A percentile compares a stretch with the other conserved stretches of the same genome.
Evolutionary conservation across 345 rosid species (phyloP).

Genomic region (Rhodamnia rubescens): DNA sequence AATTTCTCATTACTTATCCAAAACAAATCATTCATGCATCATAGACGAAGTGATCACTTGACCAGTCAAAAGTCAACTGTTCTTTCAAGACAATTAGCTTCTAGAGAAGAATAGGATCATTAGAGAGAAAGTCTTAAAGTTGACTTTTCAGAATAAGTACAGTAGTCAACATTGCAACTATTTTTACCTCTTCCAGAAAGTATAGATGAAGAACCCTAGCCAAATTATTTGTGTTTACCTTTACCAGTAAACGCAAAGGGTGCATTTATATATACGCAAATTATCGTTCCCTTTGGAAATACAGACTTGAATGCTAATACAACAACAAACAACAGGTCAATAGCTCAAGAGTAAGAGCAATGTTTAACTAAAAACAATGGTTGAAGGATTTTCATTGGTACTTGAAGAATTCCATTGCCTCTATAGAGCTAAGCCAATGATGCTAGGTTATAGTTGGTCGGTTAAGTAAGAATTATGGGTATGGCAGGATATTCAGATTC

Average conservation of each 20-base stretch:
- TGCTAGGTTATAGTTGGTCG: background rate
- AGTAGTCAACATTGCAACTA: too few relatives aligned
- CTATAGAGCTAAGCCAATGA: background rate
- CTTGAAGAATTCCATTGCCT: background rate
- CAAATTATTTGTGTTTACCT: background rate
- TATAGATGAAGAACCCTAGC: background rate
- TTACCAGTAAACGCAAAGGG: background rate
- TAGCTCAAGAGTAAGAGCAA: background rate
- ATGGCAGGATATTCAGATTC: background rate
- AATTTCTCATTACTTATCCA: background rate
- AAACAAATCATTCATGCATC: background rate
- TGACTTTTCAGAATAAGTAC: too few relatives aligned
- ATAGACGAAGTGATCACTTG: too few relatives aligned
- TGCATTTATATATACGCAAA: background rate
- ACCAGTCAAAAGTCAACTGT: too few relatives aligned
- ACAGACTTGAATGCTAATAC: background rate
- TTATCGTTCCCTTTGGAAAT: background rate
- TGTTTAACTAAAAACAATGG: background rate
- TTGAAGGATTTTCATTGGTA: background rate
- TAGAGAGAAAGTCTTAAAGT: too few relatives aligned
- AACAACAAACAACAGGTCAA: background rate
- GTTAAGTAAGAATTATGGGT: background rate
- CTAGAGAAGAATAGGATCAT: too few relatives aligned
- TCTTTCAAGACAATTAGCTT: too few relatives aligned
- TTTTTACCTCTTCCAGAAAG: background rate